These are phyloP conservation scores for Fusarium camptoceras DNA, from an alignment of 2,329 filamentous ascomycete genomes.

Conservation along the genomic window DNA sequence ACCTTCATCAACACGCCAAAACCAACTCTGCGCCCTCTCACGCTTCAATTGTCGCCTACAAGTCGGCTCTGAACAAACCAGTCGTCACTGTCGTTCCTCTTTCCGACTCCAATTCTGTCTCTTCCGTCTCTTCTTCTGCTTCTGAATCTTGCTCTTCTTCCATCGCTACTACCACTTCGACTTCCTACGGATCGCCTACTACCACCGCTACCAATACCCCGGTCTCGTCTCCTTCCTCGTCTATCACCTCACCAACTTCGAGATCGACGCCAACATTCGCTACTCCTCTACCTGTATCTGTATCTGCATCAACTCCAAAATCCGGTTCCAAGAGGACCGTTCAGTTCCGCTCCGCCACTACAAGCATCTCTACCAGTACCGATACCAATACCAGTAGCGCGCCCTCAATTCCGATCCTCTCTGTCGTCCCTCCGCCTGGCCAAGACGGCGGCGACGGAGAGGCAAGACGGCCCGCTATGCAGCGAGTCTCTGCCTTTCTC, in stretches of 20 bases:
- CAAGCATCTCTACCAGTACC: constrained; percentile 28
- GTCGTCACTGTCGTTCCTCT: constrained; percentile 35
- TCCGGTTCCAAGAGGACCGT: constrained; percentile 30
- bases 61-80: constrained; percentile 41
- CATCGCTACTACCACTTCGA: constrained; percentile 28
- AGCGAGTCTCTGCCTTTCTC: constrained; percentile 58
- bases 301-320: constrained; percentile 26
- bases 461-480: constrained; percentile 54
- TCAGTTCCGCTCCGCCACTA: constrained; percentile 28
- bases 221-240: constrained; percentile 36
- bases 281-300: constrained; percentile 30
- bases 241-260: constrained; percentile 38
- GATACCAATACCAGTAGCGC: constrained; percentile 51
- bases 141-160: constrained; percentile 39
- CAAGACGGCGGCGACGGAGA: constrained; percentile 52
- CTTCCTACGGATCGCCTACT: constrained; percentile 34
- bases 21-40: constrained; percentile 35
- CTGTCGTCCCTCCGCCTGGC: constrained; percentile 50
- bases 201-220: constrained; percentile 34
- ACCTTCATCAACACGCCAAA: constrained; percentile 35
- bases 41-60: constrained; percentile 37
- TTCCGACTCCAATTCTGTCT: constrained; percentile 40
- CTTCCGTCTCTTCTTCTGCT: constrained; percentile 30
- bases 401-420: constrained; percentile 43
- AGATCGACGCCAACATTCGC: constrained; percentile 38